Evolutionary conservation across 2,329 filamentous ascomycete genomes (phyloP), one percentile per base, ranked within the genome.

Genomic region (Aspergillus fijiensis): DNA sequence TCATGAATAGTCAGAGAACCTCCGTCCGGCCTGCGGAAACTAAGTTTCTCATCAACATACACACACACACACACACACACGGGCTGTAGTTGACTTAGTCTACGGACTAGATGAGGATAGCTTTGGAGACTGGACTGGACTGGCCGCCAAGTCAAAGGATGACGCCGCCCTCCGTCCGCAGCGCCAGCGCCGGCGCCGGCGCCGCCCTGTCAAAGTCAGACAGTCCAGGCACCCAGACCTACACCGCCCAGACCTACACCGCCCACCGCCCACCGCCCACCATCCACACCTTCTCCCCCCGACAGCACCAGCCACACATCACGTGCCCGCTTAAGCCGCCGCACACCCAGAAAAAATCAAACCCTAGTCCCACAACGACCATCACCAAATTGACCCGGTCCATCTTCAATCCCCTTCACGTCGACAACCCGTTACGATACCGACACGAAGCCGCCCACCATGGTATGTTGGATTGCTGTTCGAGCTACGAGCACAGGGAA

Each of bases 351-450:
- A 69, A 74, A 71, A 75, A 77, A 70, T 70, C 70, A 70, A 74
- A 71, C 76, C 76, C 76, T 79, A 79, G 76, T 78, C 76, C 76
- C 76, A 78, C 76, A 78, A 76, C 71, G 69, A 76, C 67, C 65
- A 66, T 69, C 68, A 61, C 64, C 69, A 72, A 76, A 73, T 76
- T 72, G 73, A 74, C 67, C 69, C 69, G 67, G 72, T 70, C 69
- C 71, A 75, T 75, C 71, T 75, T 74, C 73, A 76, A 75, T 76
- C 73, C 68, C 39, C 39, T 45, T 76, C 74, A 74, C 69, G 74
- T 76, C 76, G 73, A 77, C 75, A 77, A 78, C 74, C 67, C 74
- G 76, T 45, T 55, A 86, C 73, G 72, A 76, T 70, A 72, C 71
- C 39, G 73, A 71, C 69, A 72, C 71, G 70, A 74, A 70, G 67